A percentile compares a stretch with the other conserved stretches of the same genome.
Conservation (phyloP, 352 stramenopile genomes). For the Discostella stelligera region DNA sequence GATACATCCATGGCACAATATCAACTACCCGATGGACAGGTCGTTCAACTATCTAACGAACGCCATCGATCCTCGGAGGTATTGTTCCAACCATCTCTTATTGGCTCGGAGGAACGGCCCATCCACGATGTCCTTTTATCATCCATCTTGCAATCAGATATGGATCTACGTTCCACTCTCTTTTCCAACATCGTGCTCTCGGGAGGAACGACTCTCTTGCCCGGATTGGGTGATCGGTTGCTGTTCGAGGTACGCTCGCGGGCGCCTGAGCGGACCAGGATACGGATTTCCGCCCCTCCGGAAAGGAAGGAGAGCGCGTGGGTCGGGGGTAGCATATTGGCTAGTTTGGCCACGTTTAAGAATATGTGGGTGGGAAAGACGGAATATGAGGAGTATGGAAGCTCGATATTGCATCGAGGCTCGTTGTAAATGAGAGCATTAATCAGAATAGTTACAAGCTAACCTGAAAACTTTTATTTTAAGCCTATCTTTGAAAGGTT, state of each 20-base stretch:
- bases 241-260: conserved; percentile 91
- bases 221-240: conserved; percentile 93
- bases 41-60: conserved; percentile 91
- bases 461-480: too few relatives aligned
- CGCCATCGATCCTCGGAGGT: conserved; percentile 93
- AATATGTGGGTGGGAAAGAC: conserved; percentile 96
- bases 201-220: conserved; percentile 92
- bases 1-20: conserved; percentile 64
- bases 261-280: conserved; percentile 84
- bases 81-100: conserved; percentile 94
- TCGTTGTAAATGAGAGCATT: conserved; percentile 59
- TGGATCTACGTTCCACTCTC: conserved; percentile 92
- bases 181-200: conserved; percentile 96
- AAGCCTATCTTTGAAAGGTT: too few relatives aligned
- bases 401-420: conserved; percentile 63
- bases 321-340: conserved; percentile 97
- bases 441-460: too few relatives aligned
- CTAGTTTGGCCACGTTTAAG: conserved; percentile 98
- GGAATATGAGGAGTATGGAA: conserved; percentile 95
- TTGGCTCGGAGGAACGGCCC: conserved; percentile 94
- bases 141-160: conserved; percentile 93
- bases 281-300: conserved; percentile 93
- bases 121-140: conserved; percentile 97
- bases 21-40: conserved; percentile 93
- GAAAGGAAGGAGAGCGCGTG: conserved; percentile 94